These are phyloP conservation scores for Trichaptum fuscoviolaceum DNA, from an alignment of 768 basidiomycete genomes.

Conservation along the genomic window DNA sequence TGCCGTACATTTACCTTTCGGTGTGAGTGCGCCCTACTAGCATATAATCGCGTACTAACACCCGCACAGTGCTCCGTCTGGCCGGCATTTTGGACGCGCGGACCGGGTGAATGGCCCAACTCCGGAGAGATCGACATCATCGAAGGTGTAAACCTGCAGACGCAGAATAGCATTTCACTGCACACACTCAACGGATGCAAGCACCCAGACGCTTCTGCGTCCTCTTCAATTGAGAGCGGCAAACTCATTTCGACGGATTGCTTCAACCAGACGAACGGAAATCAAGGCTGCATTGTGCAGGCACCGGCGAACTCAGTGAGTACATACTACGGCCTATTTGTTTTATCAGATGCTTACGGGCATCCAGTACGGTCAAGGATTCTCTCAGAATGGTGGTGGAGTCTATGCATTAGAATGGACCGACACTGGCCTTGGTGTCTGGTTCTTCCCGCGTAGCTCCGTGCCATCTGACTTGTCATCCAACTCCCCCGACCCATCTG, in stretches of 20 bases:
- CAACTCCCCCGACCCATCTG: constrained; percentile 6
- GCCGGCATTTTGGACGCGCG: constrained; percentile 7
- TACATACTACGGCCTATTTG: constrained; percentile 58
- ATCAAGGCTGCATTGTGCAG: constrained; percentile 29
- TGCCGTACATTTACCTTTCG: constrained; percentile 13
- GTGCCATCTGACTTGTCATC: neutral
- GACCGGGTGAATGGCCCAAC: constrained; percentile 13
- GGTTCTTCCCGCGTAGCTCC: constrained; percentile 28
- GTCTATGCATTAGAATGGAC: constrained; percentile 17
- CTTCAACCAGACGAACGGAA: constrained; percentile 27
- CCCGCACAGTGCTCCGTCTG: constrained; percentile 26
- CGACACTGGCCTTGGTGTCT: constrained; percentile 17
- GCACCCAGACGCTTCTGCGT: neutral
- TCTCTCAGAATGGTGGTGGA: constrained; percentile 30
- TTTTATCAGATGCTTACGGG: neutral
- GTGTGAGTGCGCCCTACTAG: constrained; percentile 5
- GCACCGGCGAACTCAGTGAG: constrained; percentile 69
- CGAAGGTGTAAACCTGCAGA: constrained; percentile 62
- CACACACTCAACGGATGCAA: constrained; percentile 34
- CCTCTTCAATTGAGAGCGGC: neutral
- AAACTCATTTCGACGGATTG: constrained; percentile 9
- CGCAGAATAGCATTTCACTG: constrained; percentile 58
- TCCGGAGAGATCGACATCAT: constrained; percentile 67
- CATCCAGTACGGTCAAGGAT: constrained; percentile 26
- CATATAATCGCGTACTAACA: constrained; percentile 21